Conservation (phyloP, 805 yeast genomes). For the Candida ulmi region DNA sequence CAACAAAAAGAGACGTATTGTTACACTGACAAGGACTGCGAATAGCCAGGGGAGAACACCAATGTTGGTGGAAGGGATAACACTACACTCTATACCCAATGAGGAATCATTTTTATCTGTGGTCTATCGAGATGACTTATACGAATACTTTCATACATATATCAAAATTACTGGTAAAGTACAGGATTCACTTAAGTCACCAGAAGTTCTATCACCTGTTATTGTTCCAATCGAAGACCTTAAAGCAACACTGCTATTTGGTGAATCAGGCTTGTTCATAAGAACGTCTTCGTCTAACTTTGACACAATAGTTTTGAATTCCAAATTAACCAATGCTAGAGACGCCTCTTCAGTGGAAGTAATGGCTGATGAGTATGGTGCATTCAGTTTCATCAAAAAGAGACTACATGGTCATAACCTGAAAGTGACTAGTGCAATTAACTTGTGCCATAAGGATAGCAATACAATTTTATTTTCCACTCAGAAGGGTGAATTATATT, state of each 20-base stretch:
- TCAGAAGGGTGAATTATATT: slow-evolving; percentile 3
- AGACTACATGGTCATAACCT: not conserved
- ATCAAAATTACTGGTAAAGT: not conserved
- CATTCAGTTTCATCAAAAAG: slow-evolving; percentile 5
- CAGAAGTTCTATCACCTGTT: slow-evolving; percentile 10
- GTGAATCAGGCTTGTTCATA: slow-evolving; percentile 10
- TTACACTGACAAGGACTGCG: slow-evolving; percentile 10
- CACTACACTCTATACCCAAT: not conserved
- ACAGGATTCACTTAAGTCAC: slow-evolving; percentile 4
- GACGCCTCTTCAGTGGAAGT: slow-evolving; percentile 2
- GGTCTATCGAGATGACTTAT: slow-evolving; percentile 13
- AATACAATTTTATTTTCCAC: slow-evolving; percentile 7
- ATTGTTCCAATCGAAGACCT: not conserved
- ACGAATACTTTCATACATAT: slow-evolving; percentile 10
- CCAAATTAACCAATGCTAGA: not conserved
- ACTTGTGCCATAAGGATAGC: not conserved
- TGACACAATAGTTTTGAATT: not conserved
- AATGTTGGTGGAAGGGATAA: slow-evolving; percentile 9
- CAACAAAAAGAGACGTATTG: not conserved
- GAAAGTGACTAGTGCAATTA: slow-evolving; percentile 7
- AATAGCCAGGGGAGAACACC: slow-evolving; percentile 13
- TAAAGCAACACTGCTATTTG: slow-evolving; percentile 4
- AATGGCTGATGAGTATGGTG: not conserved
- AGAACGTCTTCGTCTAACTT: slow-evolving; percentile 4
- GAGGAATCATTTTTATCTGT: slow-evolving; percentile 7